Base-by-base conservation (phyloP, 768 basidiomycete species). In the Boletus coccyginus region DNA sequence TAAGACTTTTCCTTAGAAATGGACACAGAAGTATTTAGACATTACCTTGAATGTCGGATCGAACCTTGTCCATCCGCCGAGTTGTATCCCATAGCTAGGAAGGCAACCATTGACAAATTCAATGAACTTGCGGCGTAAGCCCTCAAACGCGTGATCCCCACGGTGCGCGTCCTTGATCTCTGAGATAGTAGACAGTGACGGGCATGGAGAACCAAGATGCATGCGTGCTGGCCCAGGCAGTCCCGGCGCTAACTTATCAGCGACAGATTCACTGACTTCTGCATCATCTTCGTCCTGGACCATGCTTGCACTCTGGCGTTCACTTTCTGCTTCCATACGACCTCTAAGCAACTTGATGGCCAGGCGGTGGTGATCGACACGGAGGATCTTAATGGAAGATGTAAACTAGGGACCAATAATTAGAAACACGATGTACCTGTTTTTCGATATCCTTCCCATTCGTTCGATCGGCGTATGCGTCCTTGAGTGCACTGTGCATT, bases 321-420 rank as follows among this genome's bases (percentile, higher is more conserved):
- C 11, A 12, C 14, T 44, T 29, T 59, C 10, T 5, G 38, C 1
- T 11, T 56, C 42, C 4, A 62, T 50, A 6, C 3, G 21, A 10
- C n/a, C 16, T 16, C 57, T 50, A 16, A 58, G 9, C 8, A 61
- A 39, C 16, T 55, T 62, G 12, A 42, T 3, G 27, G 51, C 38
- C 10, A 62, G 51, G 3, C 2, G 11, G 32, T 62, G 55, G 14
- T 63, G 55, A 32, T 63, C 61, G 14, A 64, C 29, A 27, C 24
- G n/a, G 9, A 64, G 53, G 13, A 62, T 55, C 58, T 35, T n/a
- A 27, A 39, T 39, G 17, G n/a, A 39, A 39, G 8, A 39, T 39
- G 38, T 39, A 39, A 39, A n/a, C 38, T 39, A 7, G n/a, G 17
- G 38, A 39, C 38, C 17, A n/a, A 39, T 39, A 39, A n/a, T n/a